phyloP scores from a whole-genome alignment of 2,329 filamentous ascomycete species.

The Dichotomopilus funicola region DNA sequence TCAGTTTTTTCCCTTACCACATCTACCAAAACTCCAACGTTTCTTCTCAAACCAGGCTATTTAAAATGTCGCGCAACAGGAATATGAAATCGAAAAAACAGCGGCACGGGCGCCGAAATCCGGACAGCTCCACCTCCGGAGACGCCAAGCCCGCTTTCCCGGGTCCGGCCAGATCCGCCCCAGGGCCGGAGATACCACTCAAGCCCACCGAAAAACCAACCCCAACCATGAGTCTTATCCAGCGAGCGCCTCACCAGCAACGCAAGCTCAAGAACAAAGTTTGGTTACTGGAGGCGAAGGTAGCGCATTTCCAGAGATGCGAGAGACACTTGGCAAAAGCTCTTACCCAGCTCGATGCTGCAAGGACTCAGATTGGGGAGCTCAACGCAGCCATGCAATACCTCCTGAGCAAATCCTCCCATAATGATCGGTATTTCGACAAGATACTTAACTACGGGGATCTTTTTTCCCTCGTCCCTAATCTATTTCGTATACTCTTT shows the following conservation, averaged over 20 bases:
- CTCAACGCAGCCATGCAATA: neutral
- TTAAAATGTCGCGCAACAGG: neutral
- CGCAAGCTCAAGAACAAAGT: neutral
- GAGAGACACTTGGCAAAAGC: neutral
- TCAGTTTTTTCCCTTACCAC: no score
- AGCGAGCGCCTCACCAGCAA: neutral
- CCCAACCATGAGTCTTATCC: neutral
- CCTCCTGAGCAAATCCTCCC: neutral
- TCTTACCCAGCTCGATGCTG: neutral
- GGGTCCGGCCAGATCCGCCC: neutral
- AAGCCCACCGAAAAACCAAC: neutral
- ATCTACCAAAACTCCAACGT: no score
- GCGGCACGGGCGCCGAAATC: neutral
- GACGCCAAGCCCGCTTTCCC: neutral
- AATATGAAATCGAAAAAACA: neutral
- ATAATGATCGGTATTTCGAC: neutral
- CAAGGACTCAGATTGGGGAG: neutral
- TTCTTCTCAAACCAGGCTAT: neutral
- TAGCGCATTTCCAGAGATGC: neutral
- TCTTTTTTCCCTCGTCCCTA: no score
- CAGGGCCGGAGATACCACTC: neutral
- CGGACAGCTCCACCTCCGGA: neutral
- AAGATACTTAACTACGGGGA: neutral
- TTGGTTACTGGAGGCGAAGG: neutral
- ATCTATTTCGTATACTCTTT: no score